Evolutionary conservation across 768 basidiomycete species (phyloP).

Genomic region (Mycena crocata): DNA sequence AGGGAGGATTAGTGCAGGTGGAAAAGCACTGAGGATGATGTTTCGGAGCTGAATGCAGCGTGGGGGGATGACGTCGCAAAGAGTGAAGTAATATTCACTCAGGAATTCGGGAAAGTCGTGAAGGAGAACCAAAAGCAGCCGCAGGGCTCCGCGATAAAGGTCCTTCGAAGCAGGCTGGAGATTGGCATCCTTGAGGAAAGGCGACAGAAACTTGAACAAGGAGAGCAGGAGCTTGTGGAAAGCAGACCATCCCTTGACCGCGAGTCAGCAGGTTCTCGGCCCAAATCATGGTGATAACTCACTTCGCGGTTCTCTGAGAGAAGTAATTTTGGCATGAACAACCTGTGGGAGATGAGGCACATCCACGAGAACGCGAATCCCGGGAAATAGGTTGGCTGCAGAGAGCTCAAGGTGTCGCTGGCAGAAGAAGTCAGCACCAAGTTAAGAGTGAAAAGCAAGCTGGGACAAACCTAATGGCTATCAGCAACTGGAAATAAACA

Average conservation of each 20-base stretch:
- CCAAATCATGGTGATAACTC: constrained; percentile 28
- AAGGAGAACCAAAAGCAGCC: constrained; percentile 92
- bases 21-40: constrained; percentile 96
- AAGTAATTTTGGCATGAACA: constrained; percentile 97
- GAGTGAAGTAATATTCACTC: constrained; percentile 95
- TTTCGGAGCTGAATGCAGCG: constrained; percentile 97
- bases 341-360: constrained; percentile 92
- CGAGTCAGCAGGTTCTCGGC: constrained; percentile 22
- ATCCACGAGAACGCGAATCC: constrained; percentile 99
- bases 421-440: constrained; percentile 27
- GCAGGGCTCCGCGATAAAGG: constrained; percentile 90
- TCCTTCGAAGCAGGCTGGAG: constrained; percentile 85
- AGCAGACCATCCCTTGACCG: constrained; percentile 85
- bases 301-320: constrained; percentile 90
- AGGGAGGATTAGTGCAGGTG: constrained; percentile 81
- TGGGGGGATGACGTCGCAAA: constrained; percentile 93
- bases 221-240: constrained; percentile 96
- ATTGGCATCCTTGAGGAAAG: constrained; percentile 88
- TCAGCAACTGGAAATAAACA: constrained; percentile 89
- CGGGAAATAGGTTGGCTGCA: constrained; percentile 97
- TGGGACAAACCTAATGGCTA: constrained; percentile 81
- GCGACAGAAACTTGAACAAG: constrained; percentile 93
- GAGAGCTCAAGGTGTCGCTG: constrained; percentile 94
- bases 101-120: constrained; percentile 99
- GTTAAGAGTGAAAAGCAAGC: background rate